Evolutionary conservation across 2,329 filamentous ascomycete species (phyloP), one percentile per base, ranked within the genome.

Genomic region (Cladosporium oxysporum): DNA sequence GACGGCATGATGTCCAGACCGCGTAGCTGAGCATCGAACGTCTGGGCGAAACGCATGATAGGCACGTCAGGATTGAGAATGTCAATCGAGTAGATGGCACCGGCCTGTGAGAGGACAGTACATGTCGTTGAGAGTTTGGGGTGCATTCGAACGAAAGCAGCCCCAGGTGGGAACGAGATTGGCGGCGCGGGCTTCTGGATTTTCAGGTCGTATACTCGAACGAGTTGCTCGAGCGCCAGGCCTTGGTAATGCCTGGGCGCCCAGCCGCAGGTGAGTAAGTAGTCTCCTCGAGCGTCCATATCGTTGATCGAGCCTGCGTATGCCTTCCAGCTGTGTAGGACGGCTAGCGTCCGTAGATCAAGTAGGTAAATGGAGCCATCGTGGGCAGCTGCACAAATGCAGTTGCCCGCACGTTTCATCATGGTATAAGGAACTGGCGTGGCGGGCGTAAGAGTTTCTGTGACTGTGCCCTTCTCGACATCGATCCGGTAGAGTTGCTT

Each of bases 251-350:
- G 92, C 70, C 94, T 88, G 28, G 92, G 85, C 1, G 94, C 96
- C 79, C 92, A 96, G 41, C 95, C 95, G 77, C 95, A 99, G 5
- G 95, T 98, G 26, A 98, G 91, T 63, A 99, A 88, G 71, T 95
- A 95, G 77, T 98, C 94, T 74, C 95, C 92, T 75, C 95, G 91
- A 10, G 93, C 92, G 80, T 99, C 95, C 91, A 99, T 97, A 77
- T 98, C 94, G 77, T 92, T 97, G 76, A 99, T 91, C 61, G 89
- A 87, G 10, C 92, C 91, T 1, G 90, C 90, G 75, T 99, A 95
- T 0, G 94, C 93, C 76, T 92, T 92, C 91, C 95, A 99, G 12
- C 87, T 88, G 76, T 94, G 96, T 71, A 95, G 83, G 5, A 97
- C 85, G 50, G 87, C 85, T 74, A 96, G 91, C 65, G 85, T 91